Percentiles rank a stretch among this genome's conserved stretches.
These are phyloP conservation scores for Agaricus blazei DNA, from an alignment of 768 basidiomycete genomes.

Conservation along the genomic window DNA sequence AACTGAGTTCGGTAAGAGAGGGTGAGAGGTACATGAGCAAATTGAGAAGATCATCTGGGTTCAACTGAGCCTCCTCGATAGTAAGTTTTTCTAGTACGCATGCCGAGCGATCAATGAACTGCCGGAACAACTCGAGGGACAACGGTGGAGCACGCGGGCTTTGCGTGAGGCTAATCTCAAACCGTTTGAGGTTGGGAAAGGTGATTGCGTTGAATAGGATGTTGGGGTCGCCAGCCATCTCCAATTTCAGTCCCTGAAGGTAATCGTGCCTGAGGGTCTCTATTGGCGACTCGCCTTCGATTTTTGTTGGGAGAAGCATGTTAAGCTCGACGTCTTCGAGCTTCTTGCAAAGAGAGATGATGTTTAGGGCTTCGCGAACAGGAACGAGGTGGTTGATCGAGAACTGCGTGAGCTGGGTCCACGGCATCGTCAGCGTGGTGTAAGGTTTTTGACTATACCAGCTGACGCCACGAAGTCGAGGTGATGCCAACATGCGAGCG, in stretches of 20 bases:
- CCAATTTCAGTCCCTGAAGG: constrained; percentile 17
- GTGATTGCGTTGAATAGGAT: constrained; percentile 18
- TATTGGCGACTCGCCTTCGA: constrained; percentile 9
- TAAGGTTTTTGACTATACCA: constrained; percentile 16
- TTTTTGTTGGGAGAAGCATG: constrained; percentile 7
- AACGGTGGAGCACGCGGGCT: constrained; percentile 8
- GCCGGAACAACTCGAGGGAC: constrained; percentile 3
- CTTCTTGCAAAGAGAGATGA: constrained; percentile 12
- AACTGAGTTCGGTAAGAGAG: constrained; percentile 8
- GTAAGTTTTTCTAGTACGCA: constrained; percentile 8
- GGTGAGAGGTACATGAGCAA: constrained; percentile 6
- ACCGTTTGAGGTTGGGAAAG: constrained; percentile 18
- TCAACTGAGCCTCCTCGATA: constrained; percentile 6
- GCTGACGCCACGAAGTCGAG: constrained; percentile 18
- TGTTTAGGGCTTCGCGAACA: constrained; percentile 16
- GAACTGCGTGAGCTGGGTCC: constrained; percentile 21
- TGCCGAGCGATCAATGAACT: constrained; percentile 7
- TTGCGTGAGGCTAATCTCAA: constrained; percentile 15
- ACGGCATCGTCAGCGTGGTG: constrained; percentile 19
- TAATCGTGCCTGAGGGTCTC: constrained; percentile 12
- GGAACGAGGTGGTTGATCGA: constrained; percentile 18
- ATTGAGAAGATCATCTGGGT: constrained; percentile 5
- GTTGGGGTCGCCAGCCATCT: constrained; percentile 17
- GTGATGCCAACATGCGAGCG: constrained; percentile 19
- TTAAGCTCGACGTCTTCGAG: constrained; percentile 11